Percentiles rank a stretch among this genome's conserved stretches.
These are phyloP conservation scores for Suhomyces anneliseae DNA, from an alignment of 1,139 yeast species.

Conservation along the genomic window DNA sequence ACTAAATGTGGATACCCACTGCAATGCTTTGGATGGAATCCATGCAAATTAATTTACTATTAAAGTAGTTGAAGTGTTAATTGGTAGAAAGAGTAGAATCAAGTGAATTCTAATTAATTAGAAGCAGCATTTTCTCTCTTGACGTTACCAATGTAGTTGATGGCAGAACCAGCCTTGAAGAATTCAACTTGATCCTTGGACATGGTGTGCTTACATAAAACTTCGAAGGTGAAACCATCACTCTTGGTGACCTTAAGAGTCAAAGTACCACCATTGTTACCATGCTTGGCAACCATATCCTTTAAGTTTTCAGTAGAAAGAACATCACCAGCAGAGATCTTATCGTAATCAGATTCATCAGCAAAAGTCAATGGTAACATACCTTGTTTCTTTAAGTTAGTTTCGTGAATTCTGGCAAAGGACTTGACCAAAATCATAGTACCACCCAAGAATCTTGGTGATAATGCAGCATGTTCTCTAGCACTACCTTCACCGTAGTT, in stretches of 20 bases:
- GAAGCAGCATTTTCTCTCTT: conserved; percentile 27
- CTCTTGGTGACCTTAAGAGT: conserved; percentile 71
- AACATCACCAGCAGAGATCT: conserved; percentile 70
- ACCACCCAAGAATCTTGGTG: conserved; percentile 94
- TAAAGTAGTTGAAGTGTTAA: background rate
- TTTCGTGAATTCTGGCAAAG: conserved; percentile 84
- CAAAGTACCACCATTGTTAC: conserved; percentile 83
- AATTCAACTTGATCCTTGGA: conserved; percentile 93
- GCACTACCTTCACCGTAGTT: conserved; percentile 99
- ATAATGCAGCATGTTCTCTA: conserved; percentile 96
- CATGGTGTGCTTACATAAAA: conserved; percentile 90
- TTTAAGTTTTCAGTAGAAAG: conserved; percentile 74
- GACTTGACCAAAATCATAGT: conserved; percentile 86
- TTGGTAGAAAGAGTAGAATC: background rate
- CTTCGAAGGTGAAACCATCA: conserved; percentile 67
- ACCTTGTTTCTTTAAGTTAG: conserved; percentile 73
- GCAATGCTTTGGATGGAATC: background rate
- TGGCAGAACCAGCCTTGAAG: conserved; percentile 97
- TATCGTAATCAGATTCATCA: conserved; percentile 84
- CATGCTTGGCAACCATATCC: conserved; percentile 78
- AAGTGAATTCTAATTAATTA: background rate
- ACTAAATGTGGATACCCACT: background rate
- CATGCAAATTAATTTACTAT: background rate
- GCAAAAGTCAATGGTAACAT: conserved; percentile 92
- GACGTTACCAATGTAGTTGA: conserved; percentile 81